Conservation (phyloP, 305 asterid species). For the Withania somnifera region DNA sequence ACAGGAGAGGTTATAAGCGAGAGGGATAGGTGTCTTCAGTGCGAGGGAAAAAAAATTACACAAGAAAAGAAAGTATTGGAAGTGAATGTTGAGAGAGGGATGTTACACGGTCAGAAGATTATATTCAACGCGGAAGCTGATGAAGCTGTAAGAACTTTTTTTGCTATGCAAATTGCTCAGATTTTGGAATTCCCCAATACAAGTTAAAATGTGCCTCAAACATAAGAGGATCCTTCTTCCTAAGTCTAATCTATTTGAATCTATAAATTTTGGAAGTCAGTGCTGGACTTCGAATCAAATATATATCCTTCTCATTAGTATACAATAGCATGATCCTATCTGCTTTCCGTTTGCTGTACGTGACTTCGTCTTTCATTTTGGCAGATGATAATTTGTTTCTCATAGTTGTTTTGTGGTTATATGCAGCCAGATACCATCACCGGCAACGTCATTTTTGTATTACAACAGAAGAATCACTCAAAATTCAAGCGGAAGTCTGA, state of each 20-base stretch:
- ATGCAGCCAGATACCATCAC: constrained; percentile 59
- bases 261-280: not conserved
- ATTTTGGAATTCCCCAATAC: not conserved
- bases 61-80: constrained; percentile 43
- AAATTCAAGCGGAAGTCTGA: constrained; percentile 44
- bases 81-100: constrained; percentile 59
- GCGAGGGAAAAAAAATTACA: constrained; percentile 51
- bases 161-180: not conserved
- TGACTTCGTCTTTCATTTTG: not conserved
- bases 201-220: not conserved
- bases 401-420: not conserved
- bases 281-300: not conserved
- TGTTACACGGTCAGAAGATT: constrained; percentile 45
- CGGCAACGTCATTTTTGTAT: constrained; percentile 37
- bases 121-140: constrained; percentile 51
- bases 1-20: constrained; percentile 44
- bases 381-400: not conserved
- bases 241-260: not conserved
- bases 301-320: not conserved
- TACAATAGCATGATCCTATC: not conserved
- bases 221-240: not conserved
- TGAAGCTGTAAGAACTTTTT: constrained; percentile 40
- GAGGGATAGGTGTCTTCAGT: constrained; percentile 44
- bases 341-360: not conserved
- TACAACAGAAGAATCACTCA: constrained; percentile 52